A percentile compares a stretch with the other conserved stretches of the same genome.
These are phyloP conservation scores for Pythium phragmitis DNA, from an alignment of 352 stramenopile species.

Conservation along the genomic window DNA sequence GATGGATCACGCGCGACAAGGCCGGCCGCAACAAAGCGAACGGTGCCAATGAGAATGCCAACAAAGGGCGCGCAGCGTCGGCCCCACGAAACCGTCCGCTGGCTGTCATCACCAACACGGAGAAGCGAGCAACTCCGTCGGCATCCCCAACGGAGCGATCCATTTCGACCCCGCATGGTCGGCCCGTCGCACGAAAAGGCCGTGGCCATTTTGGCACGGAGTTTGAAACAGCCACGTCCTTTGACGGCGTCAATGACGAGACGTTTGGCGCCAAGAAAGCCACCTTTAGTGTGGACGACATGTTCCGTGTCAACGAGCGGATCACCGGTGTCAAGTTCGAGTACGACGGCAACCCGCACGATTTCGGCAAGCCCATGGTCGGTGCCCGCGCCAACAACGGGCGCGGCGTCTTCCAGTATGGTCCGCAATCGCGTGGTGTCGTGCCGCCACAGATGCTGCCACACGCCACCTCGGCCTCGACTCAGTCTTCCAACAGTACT, in stretches of 20 bases:
- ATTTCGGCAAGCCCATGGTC: slow-evolving; percentile 83
- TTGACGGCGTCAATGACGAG: slow-evolving; percentile 86
- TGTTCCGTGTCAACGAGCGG: slow-evolving; percentile 94
- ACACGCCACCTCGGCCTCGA: slow-evolving; percentile 26
- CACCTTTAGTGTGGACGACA: slow-evolving; percentile 91
- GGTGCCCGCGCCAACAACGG: slow-evolving; percentile 2
- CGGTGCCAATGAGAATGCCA: slow-evolving; percentile 12
- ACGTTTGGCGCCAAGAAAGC: slow-evolving; percentile 82
- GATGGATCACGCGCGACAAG: slow-evolving; percentile 89
- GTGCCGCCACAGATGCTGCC: slow-evolving; percentile 47
- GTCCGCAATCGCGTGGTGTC: slow-evolving; percentile 35
- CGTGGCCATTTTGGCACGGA: slow-evolving; percentile 86
- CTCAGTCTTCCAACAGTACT: slow-evolving; percentile 11
- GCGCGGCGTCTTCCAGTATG: slow-evolving; percentile 56
- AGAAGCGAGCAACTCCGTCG: slow-evolving; percentile 39
- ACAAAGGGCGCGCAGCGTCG: slow-evolving; percentile 65
- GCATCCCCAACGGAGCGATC: slow-evolving; percentile 44
- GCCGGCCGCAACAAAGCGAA: slow-evolving; percentile 27
- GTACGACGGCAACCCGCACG: slow-evolving; percentile 95
- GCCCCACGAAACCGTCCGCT: slow-evolving; percentile 71
- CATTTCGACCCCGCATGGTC: slow-evolving; percentile 65
- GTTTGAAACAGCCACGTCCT: slow-evolving; percentile 72
- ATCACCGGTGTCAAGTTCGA: slow-evolving; percentile 91
- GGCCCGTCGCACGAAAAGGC: slow-evolving; percentile 39
- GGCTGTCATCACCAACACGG: slow-evolving; percentile 36